Base-by-base conservation (phyloP, 371 early-diverging fungal genomes). In the Coemansia sp. region DNA sequence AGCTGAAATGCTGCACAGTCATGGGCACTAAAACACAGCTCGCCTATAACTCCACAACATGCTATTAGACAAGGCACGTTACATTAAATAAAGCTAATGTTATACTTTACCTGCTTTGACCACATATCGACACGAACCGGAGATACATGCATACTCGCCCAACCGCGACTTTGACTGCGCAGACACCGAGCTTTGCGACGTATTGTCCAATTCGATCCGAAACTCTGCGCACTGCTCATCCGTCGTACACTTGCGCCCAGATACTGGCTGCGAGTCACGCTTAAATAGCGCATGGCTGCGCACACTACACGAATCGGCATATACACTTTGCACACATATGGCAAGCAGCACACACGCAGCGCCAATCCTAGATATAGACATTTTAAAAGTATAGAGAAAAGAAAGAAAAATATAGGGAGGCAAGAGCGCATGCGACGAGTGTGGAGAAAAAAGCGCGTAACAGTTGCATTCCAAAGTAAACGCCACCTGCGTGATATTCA, bases 1-100 rank as follows among this genome's bases (percentile, higher is more conserved):
- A 69, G 82, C 40, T 81, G 80, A 66, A 77, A 87, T n/a, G 84
- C 82, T 37, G 85, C 80, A 77, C 89, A 88, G 53, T 88, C 87
- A 1, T 79, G 60, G 3, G 81, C 66, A 45, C 72, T 80, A 62
- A 53, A 76, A 78, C 86, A 85, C 68, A 74, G 76, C 71, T 80
- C 85, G 63, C 80, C 83, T 34, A 34, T 8, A 3, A 34, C 10
- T 34, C 10, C 1, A 10, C 34, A 10, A 10, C 10, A 10, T 34
- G 34, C 8, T 34, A 34, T 34, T 34, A 34, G 34, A 34, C 34
- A 34, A 8, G 8, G 34, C 34, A 34, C 10, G 8, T 34, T 10
- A 34, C 8, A 34, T 34, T 34, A 10, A 34, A 34, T 34, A 8
- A 34, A 0, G 8, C 34, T 2, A 3, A 8, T 34, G 10, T 34